These are phyloP conservation scores for Hemerocallis citrina DNA, from an alignment of 106 monocot species.

Conservation along the genomic window DNA sequence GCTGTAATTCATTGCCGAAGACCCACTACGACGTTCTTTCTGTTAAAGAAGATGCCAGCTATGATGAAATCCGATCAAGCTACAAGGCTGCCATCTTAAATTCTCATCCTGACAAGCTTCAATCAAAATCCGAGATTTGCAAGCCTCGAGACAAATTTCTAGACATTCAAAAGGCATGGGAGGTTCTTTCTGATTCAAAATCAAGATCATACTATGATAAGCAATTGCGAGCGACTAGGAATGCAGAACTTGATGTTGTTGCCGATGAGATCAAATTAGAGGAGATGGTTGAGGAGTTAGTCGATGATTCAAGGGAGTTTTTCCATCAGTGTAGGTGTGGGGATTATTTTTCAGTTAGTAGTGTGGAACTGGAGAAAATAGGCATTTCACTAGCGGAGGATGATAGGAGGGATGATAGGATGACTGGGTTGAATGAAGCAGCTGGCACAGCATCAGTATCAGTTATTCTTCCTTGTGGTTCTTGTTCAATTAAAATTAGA, in stretches of 20 bases:
- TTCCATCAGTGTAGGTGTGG: conserved; percentile 74
- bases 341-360: conserved; percentile 52
- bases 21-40: conserved; percentile 73
- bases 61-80: conserved; percentile 58
- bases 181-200: conserved; percentile 57
- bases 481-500: conserved; percentile 20
- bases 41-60: conserved; percentile 61
- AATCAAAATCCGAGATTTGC: neutral
- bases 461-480: conserved; percentile 18
- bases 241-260: conserved; percentile 22
- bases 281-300: conserved; percentile 48
- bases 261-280: conserved; percentile 48
- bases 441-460: neutral
- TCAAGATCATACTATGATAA: conserved; percentile 64
- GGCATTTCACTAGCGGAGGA: conserved; percentile 29
- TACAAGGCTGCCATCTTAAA: conserved; percentile 65
- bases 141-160: conserved; percentile 41
- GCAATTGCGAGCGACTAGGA: conserved; percentile 30
- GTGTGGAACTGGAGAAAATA: conserved; percentile 52
- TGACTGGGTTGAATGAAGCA: too few species aligned
- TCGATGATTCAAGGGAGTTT: conserved; percentile 34
- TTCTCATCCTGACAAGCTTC: conserved; percentile 79
- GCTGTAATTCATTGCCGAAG: conserved; percentile 13
- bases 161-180: conserved; percentile 79
- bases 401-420: too few species aligned